These are phyloP conservation scores for Dothideomycetidae sp. DNA, from an alignment of 2,329 filamentous ascomycete genomes.

Conservation along the genomic window DNA sequence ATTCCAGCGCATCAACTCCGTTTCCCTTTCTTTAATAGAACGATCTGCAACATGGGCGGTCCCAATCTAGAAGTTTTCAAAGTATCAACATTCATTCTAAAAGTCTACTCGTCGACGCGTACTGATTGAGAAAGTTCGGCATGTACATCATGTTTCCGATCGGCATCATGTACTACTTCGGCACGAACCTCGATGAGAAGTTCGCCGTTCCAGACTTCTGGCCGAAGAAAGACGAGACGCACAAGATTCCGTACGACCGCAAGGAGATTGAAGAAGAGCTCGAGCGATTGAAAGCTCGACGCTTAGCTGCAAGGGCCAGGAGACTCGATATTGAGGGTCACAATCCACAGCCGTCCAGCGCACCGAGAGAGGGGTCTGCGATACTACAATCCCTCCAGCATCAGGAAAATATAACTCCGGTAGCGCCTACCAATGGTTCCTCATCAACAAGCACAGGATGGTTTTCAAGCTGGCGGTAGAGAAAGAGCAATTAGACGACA, in stretches of 20 bases:
- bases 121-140: conserved; percentile 55
- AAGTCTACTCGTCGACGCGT: background rate
- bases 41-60: conserved; percentile 50
- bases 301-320: conserved; percentile 32
- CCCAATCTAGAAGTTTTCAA: conserved; percentile 93
- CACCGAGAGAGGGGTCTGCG: background rate
- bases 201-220: conserved; percentile 88
- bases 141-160: conserved; percentile 99
- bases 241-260: conserved; percentile 59
- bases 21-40: no score
- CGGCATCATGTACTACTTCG: conserved; percentile 99
- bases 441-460: conserved; percentile 7
- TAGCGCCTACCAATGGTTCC: background rate
- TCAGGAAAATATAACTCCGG: conserved; percentile 4
- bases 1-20: no score
- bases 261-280: conserved; percentile 78
- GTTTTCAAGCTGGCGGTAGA: conserved; percentile 10
- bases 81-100: conserved; percentile 40
- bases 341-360: background rate
- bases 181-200: conserved; percentile 86
- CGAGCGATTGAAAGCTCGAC: conserved; percentile 47
- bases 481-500: conserved; percentile 1
- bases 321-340: conserved; percentile 28
- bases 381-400: conserved; percentile 6
- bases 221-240: conserved; percentile 67